Evolutionary conservation across 345 rosid genomes (phyloP).

Genomic region (Gossypium thurberi): DNA sequence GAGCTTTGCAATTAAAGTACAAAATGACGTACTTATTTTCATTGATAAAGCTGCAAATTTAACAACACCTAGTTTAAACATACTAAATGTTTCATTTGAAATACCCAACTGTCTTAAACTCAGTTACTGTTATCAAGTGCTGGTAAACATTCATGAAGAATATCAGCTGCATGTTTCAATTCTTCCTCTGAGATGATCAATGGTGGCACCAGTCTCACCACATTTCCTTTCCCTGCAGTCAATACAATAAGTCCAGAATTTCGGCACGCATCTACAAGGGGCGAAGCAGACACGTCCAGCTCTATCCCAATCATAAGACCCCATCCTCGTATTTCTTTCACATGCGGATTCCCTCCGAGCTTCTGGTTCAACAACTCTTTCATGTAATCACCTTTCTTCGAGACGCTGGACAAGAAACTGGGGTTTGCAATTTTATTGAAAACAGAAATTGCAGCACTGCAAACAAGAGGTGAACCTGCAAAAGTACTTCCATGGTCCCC

Average conservation of each 20-base stretch:
- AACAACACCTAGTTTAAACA: not conserved
- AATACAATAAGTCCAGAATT: constrained; percentile 61
- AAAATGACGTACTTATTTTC: not conserved
- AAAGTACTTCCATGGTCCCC: constrained; percentile 97
- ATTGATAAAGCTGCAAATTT: not conserved
- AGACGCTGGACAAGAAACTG: constrained; percentile 60
- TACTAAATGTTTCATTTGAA: not conserved
- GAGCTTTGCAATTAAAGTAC: no score
- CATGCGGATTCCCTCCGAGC: constrained; percentile 59
- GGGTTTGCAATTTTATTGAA: constrained; percentile 69
- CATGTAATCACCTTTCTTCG: constrained; percentile 59
- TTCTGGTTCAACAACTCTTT: constrained; percentile 47
- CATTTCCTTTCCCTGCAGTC: constrained; percentile 83
- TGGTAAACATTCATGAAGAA: not conserved
- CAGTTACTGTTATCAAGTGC: constrained; percentile 6
- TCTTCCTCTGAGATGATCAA: constrained; percentile 67
- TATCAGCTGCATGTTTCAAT: constrained; percentile 3
- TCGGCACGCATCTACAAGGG: constrained; percentile 69
- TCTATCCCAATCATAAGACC: constrained; percentile 86
- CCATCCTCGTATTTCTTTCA: constrained; percentile 74
- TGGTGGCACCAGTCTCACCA: constrained; percentile 85
- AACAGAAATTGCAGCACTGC: constrained; percentile 57
- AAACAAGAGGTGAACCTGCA: constrained; percentile 76
- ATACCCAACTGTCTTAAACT: not conserved
- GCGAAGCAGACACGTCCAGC: constrained; percentile 51